phyloP scores from a whole-genome alignment of 768 basidiomycete species.

The Tricholoma bakamatsutake region DNA sequence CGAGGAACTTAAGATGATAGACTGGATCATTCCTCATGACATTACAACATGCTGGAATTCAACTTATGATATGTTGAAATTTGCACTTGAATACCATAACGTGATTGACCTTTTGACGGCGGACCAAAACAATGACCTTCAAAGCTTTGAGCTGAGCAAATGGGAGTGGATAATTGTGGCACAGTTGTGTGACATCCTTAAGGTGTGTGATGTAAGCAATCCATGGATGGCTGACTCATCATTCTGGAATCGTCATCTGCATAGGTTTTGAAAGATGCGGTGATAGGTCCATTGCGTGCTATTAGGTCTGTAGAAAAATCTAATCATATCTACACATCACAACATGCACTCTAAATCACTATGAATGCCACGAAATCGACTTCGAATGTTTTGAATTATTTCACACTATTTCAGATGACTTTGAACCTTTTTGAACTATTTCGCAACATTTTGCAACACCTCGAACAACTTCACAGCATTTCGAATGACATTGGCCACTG shows the following conservation, averaged over 20 bases:
- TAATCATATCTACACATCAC: too few species aligned
- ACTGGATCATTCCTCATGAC: conserved; percentile 22
- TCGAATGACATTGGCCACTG: too few species aligned
- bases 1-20: neutral
- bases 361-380: too few species aligned
- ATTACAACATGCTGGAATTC: conserved; percentile 31
- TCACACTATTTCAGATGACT: too few species aligned
- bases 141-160: conserved; percentile 11
- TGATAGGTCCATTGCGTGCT: too few species aligned
- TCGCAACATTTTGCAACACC: too few species aligned
- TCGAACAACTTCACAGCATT: too few species aligned
- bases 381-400: too few species aligned
- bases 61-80: conserved; percentile 25
- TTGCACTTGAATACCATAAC: conserved; percentile 17
- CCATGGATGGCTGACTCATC: conserved; percentile 22
- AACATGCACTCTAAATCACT: too few species aligned
- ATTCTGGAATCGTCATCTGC: neutral
- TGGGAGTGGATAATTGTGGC: conserved; percentile 23
- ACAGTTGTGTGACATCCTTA: conserved; percentile 21
- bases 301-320: too few species aligned
- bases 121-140: conserved; percentile 8
- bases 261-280: neutral
- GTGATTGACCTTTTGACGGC: conserved; percentile 17
- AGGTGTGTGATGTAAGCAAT: conserved; percentile 21
- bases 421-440: too few species aligned